Evolutionary conservation across 2,329 filamentous ascomycete genomes (phyloP).

Genomic region (Scedosporium minutisporum): DNA sequence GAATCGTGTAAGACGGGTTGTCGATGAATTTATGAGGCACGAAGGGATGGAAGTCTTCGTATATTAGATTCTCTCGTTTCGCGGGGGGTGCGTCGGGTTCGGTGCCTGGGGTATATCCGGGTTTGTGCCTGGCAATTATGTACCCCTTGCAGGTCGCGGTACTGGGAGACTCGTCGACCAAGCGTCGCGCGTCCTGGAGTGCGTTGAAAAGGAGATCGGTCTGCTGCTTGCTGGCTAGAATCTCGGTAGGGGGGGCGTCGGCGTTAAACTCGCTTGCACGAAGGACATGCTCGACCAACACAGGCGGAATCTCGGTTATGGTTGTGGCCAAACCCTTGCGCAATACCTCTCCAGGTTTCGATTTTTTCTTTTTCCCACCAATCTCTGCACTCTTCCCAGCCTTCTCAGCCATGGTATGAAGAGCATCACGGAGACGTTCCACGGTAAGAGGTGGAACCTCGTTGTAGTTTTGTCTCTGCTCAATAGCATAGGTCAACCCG

Average conservation of each 20-base stretch:
- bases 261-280: conserved; percentile 60
- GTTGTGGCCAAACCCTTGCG: conserved; percentile 72
- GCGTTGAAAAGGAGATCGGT: conserved; percentile 59
- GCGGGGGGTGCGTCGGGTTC: conserved; percentile 3
- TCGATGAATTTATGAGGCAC: conserved; percentile 68
- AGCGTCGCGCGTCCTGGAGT: conserved; percentile 58
- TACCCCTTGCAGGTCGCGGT: conserved; percentile 65
- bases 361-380: conserved; percentile 54
- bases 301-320: conserved; percentile 81
- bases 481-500: conserved; percentile 69
- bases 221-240: conserved; percentile 55
- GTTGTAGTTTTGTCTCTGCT: conserved; percentile 73
- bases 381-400: conserved; percentile 15
- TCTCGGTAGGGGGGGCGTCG: conserved; percentile 53
- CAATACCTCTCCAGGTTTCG: conserved; percentile 64
- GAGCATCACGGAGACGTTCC: conserved; percentile 58
- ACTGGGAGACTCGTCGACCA: conserved; percentile 60
- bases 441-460: conserved; percentile 67
- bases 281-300: conserved; percentile 80
- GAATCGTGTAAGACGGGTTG: conserved; percentile 53
- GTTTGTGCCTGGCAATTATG: conserved; percentile 68
- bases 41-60: conserved; percentile 95
- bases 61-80: conserved; percentile 50
- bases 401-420: conserved; percentile 56
- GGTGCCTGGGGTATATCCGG: conserved; percentile 7